A percentile compares a stretch with the other conserved stretches of the same genome.
Conservation (phyloP, 768 basidiomycete species). For the Naganishia kalamii region DNA sequence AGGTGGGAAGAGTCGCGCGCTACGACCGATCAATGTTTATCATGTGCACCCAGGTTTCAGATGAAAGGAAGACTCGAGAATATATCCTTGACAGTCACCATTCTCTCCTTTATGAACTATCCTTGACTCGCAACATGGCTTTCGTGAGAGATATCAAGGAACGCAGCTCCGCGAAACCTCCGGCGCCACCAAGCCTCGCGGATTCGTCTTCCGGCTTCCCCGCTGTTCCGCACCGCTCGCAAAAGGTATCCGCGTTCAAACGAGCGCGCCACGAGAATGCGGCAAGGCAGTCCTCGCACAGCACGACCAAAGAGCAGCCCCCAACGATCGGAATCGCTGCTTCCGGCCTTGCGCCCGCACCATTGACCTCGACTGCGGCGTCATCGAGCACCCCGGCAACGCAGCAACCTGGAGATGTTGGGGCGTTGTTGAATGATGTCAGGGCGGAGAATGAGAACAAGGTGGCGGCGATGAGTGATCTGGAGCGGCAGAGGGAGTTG, state of each 20-base stretch:
- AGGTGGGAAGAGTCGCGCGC: no score
- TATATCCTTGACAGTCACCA: no score
- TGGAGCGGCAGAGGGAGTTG: slow-evolving; percentile 62
- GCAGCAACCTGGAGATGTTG: not conserved
- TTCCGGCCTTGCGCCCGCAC: not conserved
- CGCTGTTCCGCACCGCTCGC: slow-evolving; percentile 58
- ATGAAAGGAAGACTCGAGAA: no score
- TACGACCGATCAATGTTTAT: no score
- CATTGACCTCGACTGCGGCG: slow-evolving; percentile 22
- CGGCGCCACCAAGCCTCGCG: slow-evolving; percentile 35
- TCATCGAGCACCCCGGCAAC: not conserved
- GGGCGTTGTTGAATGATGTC: slow-evolving; percentile 58
- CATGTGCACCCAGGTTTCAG: no score
- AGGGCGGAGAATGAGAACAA: slow-evolving; percentile 58
- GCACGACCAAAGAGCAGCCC: slow-evolving; percentile 28
- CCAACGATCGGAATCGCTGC: slow-evolving; percentile 13
- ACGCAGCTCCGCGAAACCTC: slow-evolving; percentile 14
- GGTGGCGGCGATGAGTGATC: slow-evolving; percentile 64
- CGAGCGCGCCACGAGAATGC: slow-evolving; percentile 28
- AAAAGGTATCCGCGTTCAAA: slow-evolving; percentile 53
- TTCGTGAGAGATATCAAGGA: slow-evolving; percentile 5
- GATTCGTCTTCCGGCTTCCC: slow-evolving; percentile 56
- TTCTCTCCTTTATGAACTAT: no score
- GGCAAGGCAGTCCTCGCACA: slow-evolving; percentile 5
- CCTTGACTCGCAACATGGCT: no score